A percentile compares a stretch with the other conserved stretches of the same genome.
These are phyloP conservation scores for Claviceps arundinis DNA, from an alignment of 2,329 filamentous ascomycete species.

Conservation along the genomic window DNA sequence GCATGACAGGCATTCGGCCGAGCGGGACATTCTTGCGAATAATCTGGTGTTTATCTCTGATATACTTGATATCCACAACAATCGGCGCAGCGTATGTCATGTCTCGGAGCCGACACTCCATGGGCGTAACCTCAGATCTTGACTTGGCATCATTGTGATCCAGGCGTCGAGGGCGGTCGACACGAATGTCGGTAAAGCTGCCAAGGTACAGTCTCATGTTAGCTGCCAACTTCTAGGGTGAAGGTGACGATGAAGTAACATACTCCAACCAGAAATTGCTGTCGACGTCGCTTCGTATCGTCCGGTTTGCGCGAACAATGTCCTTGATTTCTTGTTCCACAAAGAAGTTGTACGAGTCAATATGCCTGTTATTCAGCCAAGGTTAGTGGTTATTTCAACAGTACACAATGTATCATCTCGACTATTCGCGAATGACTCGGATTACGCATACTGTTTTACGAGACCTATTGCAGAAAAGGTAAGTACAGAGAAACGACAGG, in stretches of 20 bases:
- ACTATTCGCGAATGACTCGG: not conserved
- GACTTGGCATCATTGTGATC: slow-evolving; percentile 61
- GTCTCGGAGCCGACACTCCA: slow-evolving; percentile 91
- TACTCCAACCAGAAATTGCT: slow-evolving; percentile 80
- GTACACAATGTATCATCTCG: not conserved
- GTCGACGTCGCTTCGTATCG: slow-evolving; percentile 83
- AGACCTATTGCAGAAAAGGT: slow-evolving; percentile 34
- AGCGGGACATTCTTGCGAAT: slow-evolving; percentile 67
- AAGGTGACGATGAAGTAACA: slow-evolving; percentile 12
- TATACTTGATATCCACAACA: slow-evolving; percentile 81
- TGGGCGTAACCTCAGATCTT: slow-evolving; percentile 69
- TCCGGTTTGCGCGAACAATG: slow-evolving; percentile 83
- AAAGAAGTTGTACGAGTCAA: slow-evolving; percentile 98
- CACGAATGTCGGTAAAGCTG: slow-evolving; percentile 73
- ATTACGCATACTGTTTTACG: slow-evolving; percentile 60
- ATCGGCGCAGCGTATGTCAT: slow-evolving; percentile 98
- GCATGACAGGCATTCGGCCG: slow-evolving; percentile 89
- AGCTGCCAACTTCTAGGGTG: not conserved
- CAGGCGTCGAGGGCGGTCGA: slow-evolving; percentile 66
- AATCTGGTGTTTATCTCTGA: slow-evolving; percentile 64
- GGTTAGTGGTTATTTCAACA: slow-evolving; percentile 2
- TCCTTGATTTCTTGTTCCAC: slow-evolving; percentile 94
- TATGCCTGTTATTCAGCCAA: slow-evolving; percentile 41
- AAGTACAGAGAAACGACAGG: not conserved
- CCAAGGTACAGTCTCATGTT: slow-evolving; percentile 7